Evolutionary conservation across 2,329 filamentous ascomycete species (phyloP).

Genomic region (Sclerotinia nivalis): DNA sequence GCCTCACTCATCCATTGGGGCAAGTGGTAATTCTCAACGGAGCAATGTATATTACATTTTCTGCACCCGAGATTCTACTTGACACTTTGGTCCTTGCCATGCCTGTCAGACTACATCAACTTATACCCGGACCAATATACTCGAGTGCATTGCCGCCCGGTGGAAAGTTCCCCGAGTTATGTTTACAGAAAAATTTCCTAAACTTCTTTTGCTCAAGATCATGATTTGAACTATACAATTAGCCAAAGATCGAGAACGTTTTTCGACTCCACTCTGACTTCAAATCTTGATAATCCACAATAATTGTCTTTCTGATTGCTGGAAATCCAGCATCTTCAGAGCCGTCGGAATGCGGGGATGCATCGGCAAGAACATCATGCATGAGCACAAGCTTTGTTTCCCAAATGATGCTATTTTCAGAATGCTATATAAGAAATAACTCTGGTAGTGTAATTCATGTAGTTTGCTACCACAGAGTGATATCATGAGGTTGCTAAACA

Average conservation of each 20-base stretch:
- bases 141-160: conserved; percentile 2
- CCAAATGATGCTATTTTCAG: neutral
- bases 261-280: neutral
- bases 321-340: conserved; percentile 11
- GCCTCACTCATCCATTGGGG: too few species aligned
- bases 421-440: conserved; percentile 8
- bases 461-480: neutral
- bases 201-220: neutral
- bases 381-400: neutral
- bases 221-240: conserved; percentile 16
- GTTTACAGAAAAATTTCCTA: neutral
- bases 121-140: neutral
- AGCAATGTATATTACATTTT: neutral
- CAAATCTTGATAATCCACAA: conserved; percentile 7
- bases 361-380: neutral
- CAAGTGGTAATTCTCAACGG: neutral
- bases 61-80: neutral
- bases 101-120: neutral
- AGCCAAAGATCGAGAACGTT: conserved; percentile 1
- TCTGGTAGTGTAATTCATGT: neutral
- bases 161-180: conserved; percentile 21
- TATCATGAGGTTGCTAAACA: conserved; percentile 33
- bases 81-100: neutral
- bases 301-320: conserved; percentile 21
- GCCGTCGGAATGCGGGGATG: conserved; percentile 14